phyloP scores from a whole-genome alignment of 495 filamentous ascomycete species.

The Neurospora africana region DNA sequence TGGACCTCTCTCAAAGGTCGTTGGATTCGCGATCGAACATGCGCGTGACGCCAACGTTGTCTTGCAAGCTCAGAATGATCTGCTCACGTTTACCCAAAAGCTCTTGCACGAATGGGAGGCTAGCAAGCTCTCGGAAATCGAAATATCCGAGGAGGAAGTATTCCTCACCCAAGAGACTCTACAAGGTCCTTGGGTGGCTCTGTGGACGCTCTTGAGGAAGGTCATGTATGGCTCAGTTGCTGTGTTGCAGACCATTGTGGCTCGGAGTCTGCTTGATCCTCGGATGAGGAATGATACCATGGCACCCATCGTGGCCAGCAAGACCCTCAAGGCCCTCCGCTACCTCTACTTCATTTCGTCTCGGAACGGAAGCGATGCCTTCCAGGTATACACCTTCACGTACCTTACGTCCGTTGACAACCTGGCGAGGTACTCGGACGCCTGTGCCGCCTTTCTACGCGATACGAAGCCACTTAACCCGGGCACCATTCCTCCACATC shows the following conservation, averaged over 20 bases:
- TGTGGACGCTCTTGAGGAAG: constrained; percentile 77
- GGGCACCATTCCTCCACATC: constrained; percentile 60
- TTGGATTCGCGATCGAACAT: constrained; percentile 62
- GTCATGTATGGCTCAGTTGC: constrained; percentile 72
- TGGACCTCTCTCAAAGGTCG: constrained; percentile 67
- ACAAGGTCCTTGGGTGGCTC: constrained; percentile 55
- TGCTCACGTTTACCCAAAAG: constrained; percentile 58
- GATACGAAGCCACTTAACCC: constrained; percentile 46
- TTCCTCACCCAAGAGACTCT: constrained; percentile 62
- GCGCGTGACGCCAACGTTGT: constrained; percentile 49
- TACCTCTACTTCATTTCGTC: constrained; percentile 84
- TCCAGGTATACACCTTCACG: constrained; percentile 77
- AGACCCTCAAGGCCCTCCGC: constrained; percentile 67
- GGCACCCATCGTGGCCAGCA: constrained; percentile 62
- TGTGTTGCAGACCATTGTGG: constrained; percentile 60
- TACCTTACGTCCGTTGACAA: constrained; percentile 84
- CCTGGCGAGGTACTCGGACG: constrained; percentile 59
- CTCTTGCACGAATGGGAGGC: constrained; percentile 74
- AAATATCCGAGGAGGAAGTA: constrained; percentile 59
- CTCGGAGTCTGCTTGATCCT: constrained; percentile 43
- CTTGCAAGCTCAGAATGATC: constrained; percentile 55
- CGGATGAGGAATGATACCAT: constrained; percentile 33
- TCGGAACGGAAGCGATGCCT: constrained; percentile 56
- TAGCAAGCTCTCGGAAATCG: constrained; percentile 75
- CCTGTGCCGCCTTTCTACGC: constrained; percentile 60